Conservation (phyloP, 495 filamentous ascomycete genomes). For the Hyaloscypha hepaticicola region DNA sequence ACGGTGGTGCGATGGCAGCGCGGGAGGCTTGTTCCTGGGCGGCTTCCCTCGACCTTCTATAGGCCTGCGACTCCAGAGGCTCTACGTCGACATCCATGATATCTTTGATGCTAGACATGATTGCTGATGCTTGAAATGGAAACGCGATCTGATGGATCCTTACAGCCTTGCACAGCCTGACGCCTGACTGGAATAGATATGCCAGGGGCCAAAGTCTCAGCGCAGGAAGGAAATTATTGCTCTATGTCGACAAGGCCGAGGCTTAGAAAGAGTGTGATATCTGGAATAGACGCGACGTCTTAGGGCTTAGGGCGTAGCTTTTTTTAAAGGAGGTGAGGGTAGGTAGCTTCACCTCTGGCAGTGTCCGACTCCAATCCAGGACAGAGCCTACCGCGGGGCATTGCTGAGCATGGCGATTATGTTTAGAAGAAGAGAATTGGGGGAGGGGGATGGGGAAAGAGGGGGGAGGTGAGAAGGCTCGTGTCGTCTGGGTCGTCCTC, state of each 20-base stretch:
- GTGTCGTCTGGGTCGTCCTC: too few species aligned
- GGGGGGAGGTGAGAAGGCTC: background rate
- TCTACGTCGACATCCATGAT: conserved; percentile 37
- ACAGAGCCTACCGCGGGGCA: conserved; percentile 31
- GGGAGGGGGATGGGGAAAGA: background rate
- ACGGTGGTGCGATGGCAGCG: conserved; percentile 13
- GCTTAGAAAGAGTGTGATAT: conserved; percentile 10
- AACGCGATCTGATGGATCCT: conserved; percentile 22
- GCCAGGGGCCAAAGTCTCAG: conserved; percentile 25
- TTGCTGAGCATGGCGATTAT: conserved; percentile 25
- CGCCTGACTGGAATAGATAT: conserved; percentile 28
- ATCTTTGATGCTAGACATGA: conserved; percentile 34
- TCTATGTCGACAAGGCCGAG: conserved; percentile 18
- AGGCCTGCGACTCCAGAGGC: conserved; percentile 31
- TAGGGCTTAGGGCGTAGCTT: conserved; percentile 13
- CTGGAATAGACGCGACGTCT: conserved; percentile 7
- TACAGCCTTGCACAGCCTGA: conserved; percentile 30
- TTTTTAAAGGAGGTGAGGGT: conserved; percentile 6
- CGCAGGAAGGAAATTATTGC: conserved; percentile 21
- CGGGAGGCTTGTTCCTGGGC: conserved; percentile 24
- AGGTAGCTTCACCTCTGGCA: conserved; percentile 18
- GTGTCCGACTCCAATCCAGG: conserved; percentile 26
- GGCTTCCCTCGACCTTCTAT: conserved; percentile 32
- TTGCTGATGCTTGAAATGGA: conserved; percentile 27
- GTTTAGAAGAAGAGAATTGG: background rate